Evolutionary conservation across 108 stramenopile genomes (phyloP).

Genomic region (Skeletonema grethae): DNA sequence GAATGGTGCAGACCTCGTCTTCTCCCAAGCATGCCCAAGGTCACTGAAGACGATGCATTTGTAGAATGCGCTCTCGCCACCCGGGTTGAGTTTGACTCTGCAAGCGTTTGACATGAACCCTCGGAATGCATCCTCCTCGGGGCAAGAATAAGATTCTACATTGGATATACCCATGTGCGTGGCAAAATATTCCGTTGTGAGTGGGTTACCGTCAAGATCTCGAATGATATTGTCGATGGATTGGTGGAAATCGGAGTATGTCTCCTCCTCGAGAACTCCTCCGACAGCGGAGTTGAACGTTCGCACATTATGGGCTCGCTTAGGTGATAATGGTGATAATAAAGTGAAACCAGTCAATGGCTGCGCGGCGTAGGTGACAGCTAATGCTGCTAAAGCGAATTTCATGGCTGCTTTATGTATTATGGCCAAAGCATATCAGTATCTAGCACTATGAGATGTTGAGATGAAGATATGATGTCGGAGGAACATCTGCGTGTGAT

Average conservation of each 20-base stretch:
- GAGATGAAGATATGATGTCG: no score
- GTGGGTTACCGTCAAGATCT: conserved; percentile 58
- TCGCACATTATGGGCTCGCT: background rate
- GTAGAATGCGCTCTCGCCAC: conserved; percentile 52
- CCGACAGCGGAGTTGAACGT: background rate
- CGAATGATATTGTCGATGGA: conserved; percentile 37
- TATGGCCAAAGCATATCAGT: no score
- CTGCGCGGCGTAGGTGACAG: background rate
- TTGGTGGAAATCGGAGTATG: conserved; percentile 4
- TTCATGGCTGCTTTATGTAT: background rate
- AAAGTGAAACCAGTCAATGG: background rate
- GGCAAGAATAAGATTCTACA: conserved; percentile 47
- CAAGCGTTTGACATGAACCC: conserved; percentile 62
- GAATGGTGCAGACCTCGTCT: conserved; percentile 50
- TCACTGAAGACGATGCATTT: conserved; percentile 61
- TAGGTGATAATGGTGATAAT: background rate
- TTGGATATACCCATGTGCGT: conserved; percentile 12
- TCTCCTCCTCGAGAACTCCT: conserved; percentile 5
- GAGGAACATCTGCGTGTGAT: no score
- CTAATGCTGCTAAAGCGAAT: background rate
- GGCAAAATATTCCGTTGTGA: conserved; percentile 20
- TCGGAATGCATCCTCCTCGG: conserved; percentile 60
- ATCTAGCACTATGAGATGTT: no score
- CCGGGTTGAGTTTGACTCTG: conserved; percentile 31
- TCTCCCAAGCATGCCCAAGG: conserved; percentile 53